Evolutionary conservation across 805 yeast species (phyloP).

Genomic region (Priceomyces carsonii): DNA sequence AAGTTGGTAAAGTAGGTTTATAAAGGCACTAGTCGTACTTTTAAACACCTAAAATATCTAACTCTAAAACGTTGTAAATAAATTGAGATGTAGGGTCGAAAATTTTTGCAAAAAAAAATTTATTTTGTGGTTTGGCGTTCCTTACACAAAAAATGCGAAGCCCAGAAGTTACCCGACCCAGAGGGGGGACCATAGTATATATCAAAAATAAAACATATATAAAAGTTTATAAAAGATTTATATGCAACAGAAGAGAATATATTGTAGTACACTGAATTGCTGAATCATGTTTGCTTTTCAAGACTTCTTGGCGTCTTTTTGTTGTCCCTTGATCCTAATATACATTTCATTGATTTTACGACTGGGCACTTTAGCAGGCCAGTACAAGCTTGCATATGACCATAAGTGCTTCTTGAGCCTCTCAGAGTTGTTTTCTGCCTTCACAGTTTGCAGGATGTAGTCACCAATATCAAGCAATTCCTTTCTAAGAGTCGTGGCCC

Average conservation of each 20-base stretch:
- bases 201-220: no score
- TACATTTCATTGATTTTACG: slow-evolving; percentile 76
- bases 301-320: slow-evolving; percentile 8
- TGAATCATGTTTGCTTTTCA: slow-evolving; percentile 3
- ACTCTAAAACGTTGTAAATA: slow-evolving; percentile 3
- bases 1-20: slow-evolving; percentile 9
- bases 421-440: slow-evolving; percentile 22
- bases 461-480: slow-evolving; percentile 77
- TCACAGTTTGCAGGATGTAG: slow-evolving; percentile 42
- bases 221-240: no score
- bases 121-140: slow-evolving; percentile 9
- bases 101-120: slow-evolving; percentile 9
- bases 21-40: slow-evolving; percentile 7
- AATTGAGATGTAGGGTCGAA: slow-evolving; percentile 7
- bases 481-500: slow-evolving; percentile 67
- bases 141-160: slow-evolving; percentile 14
- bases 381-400: slow-evolving; percentile 79
- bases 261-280: no score
- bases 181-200: no score
- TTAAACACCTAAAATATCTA: slow-evolving; percentile 4
- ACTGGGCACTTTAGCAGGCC: slow-evolving; percentile 87
- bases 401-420: slow-evolving; percentile 67
- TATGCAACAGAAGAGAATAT: no score
- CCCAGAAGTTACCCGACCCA: slow-evolving; percentile 10
- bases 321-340: slow-evolving; percentile 46